Percentiles rank a stretch among this genome's conserved stretches.
phyloP scores from a whole-genome alignment of 164 flowering plant genomes.

The Umbilicus rupestris region DNA sequence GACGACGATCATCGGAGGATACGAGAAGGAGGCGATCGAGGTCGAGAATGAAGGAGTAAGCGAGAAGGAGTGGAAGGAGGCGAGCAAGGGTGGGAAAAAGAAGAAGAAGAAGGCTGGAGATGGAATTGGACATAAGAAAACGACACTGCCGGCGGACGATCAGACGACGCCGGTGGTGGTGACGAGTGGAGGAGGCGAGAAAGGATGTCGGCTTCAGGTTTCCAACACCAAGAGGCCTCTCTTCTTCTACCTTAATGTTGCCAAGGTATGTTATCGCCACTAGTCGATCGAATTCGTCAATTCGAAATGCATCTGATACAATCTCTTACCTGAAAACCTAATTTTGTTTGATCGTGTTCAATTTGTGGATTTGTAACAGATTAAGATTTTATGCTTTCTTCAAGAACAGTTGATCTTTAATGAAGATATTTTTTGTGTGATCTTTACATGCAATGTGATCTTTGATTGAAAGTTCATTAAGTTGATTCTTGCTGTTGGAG shows the following conservation, averaged over 20 bases:
- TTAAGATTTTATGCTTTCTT: not conserved
- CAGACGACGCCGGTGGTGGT: not conserved
- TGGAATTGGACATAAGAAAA: too few species aligned
- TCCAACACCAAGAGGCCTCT: constrained; percentile 32
- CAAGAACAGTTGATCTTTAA: not conserved
- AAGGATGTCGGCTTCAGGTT: constrained; percentile 22
- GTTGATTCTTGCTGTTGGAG: not conserved
- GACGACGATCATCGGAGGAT: not conserved
- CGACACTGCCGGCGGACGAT: not conserved
- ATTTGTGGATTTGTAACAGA: not conserved
- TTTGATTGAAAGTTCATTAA: not conserved
- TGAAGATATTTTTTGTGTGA: not conserved
- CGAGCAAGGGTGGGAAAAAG: not conserved
- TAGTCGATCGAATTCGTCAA: not conserved
- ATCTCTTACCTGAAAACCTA: not conserved
- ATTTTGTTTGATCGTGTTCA: not conserved
- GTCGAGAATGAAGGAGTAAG: not conserved
- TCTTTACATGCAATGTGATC: not conserved
- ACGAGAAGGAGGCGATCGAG: not conserved
- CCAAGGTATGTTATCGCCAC: constrained; percentile 18
- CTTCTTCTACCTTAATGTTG: constrained; percentile 28
- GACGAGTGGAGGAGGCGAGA: not conserved
- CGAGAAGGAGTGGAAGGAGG: not conserved
- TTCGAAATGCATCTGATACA: too few species aligned
- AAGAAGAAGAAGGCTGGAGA: too few species aligned